Conservation (phyloP, 176 grass and related monocot species). For the Puya raimondii region DNA sequence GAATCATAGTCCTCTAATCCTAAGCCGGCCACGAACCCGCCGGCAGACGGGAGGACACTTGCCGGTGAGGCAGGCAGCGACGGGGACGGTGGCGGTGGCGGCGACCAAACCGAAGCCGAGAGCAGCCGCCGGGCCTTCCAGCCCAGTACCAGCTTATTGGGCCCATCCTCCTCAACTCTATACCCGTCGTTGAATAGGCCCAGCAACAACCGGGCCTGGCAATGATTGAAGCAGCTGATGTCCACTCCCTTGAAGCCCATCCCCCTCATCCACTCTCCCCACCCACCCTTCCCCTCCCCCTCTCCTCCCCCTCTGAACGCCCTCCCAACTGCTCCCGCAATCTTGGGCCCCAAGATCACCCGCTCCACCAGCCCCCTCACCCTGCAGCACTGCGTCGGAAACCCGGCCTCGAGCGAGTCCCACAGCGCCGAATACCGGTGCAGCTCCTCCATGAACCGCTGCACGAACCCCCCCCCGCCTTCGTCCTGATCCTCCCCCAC, state of each 20-base stretch:
- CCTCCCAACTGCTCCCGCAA: slow-evolving; percentile 47
- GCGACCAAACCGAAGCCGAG: slow-evolving; percentile 51
- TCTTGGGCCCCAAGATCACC: slow-evolving; percentile 55
- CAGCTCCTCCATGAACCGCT: slow-evolving; percentile 48
- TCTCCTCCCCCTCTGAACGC: slow-evolving; percentile 31
- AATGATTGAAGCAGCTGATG: slow-evolving; percentile 71
- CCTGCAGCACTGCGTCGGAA: slow-evolving; percentile 47
- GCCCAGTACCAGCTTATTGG: slow-evolving; percentile 49
- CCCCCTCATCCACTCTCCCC: slow-evolving; percentile 53
- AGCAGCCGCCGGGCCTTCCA: slow-evolving; percentile 51
- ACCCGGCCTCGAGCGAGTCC: slow-evolving; percentile 64
- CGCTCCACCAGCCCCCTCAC: slow-evolving; percentile 54
- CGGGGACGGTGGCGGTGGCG: slow-evolving; percentile 11
- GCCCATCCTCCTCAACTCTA: slow-evolving; percentile 42
- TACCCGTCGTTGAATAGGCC: slow-evolving; percentile 67
- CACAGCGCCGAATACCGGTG: slow-evolving; percentile 58
- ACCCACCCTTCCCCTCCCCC: slow-evolving; percentile 20
- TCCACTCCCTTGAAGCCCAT: slow-evolving; percentile 33
- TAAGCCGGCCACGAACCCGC: neutral
- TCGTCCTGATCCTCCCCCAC: slow-evolving; percentile 21
- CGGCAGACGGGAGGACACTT: slow-evolving; percentile 5
- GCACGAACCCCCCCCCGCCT: slow-evolving; percentile 30
- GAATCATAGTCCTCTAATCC: neutral
- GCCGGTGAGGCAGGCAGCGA: slow-evolving; percentile 15
- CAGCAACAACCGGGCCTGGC: slow-evolving; percentile 58